These are phyloP conservation scores for Rhytidiadelphus loreus DNA, from an alignment of 225 moss, liverwort and hornwort genomes.

Conservation along the genomic window DNA sequence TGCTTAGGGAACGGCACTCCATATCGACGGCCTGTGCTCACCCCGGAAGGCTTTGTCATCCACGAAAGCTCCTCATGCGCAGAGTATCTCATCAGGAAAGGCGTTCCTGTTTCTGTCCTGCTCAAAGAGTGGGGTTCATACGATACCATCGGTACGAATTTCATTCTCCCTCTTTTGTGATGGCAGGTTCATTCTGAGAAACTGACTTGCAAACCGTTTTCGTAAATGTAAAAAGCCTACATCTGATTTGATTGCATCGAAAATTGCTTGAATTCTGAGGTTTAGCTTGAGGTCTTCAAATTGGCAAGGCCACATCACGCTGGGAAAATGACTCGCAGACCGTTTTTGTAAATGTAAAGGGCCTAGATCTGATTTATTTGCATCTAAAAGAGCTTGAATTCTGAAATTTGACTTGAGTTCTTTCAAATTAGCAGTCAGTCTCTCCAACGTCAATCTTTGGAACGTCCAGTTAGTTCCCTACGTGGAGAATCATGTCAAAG, in stretches of 20 bases:
- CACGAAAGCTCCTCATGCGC: slow-evolving; percentile 49
- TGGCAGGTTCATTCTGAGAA: background rate
- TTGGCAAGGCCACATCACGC: background rate
- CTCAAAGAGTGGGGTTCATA: slow-evolving; percentile 55
- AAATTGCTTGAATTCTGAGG: background rate
- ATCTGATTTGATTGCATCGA: background rate
- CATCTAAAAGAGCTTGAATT: background rate
- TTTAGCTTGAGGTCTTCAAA: background rate
- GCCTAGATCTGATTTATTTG: background rate
- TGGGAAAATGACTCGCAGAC: background rate
- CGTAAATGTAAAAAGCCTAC: background rate
- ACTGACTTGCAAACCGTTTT: background rate
- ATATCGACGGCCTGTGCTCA: slow-evolving; percentile 29
- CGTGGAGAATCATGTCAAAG: background rate
- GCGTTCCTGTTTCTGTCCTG: slow-evolving; percentile 9
- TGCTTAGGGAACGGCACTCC: slow-evolving; percentile 44
- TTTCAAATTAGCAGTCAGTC: background rate
- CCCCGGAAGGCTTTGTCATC: slow-evolving; percentile 29
- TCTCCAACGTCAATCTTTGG: background rate
- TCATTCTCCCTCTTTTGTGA: background rate
- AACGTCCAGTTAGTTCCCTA: background rate
- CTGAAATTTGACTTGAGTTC: background rate
- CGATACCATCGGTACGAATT: slow-evolving; percentile 40
- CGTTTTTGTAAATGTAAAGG: background rate
- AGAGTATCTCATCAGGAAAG: slow-evolving; percentile 23